Evolutionary conservation across 441 rosid species (phyloP), one percentile per base, ranked within the genome.

Genomic region (Aleurites moluccanus): DNA sequence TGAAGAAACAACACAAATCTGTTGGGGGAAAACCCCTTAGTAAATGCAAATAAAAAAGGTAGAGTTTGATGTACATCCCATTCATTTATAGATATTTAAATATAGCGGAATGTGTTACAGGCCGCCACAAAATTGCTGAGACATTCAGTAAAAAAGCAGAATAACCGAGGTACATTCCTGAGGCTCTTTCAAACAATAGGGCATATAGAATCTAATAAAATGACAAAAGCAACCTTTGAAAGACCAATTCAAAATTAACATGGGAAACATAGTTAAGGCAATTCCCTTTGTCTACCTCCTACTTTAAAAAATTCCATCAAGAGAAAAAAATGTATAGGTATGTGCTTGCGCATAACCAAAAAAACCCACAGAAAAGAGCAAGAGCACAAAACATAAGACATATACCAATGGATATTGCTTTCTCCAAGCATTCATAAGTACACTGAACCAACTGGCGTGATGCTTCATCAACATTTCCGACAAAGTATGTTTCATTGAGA

Each of bases 401-500:
- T 78, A 64, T 78, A 91, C 98, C 98, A 50, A 87, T 86, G 20
- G 98, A 80, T 83, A 93, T 90, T 75, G 99, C 97, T 79, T 90
- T 95, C 70, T 93, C 96, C 76, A 95, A 80, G 88, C 99, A 95
- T 81, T 93, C 97, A 3, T 91, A 93, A 68, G 98, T 91, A 80
- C 91, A 86, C 55, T 87, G 94, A 56, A 95, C 96, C 64, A 95
- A 83, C 72, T 84, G 93, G 66, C 75, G 87, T 74, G 99, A 95
- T 74, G 88, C 83, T 88, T 92, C 98, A 76, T 91, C 99, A 73
- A 88, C 95, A 75, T 91, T 93, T 55, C 99, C 98, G 77, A 93
- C 98, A 69, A 93, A 95, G 79, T 85, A 95, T 69, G 99, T 95
- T 80, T 95, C 99, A 45, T 91, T 95, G 68, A 95, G 90, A 81